Evolutionary conservation across 257 asterid genomes (phyloP).

Genomic region (Fraxinus anomala): DNA sequence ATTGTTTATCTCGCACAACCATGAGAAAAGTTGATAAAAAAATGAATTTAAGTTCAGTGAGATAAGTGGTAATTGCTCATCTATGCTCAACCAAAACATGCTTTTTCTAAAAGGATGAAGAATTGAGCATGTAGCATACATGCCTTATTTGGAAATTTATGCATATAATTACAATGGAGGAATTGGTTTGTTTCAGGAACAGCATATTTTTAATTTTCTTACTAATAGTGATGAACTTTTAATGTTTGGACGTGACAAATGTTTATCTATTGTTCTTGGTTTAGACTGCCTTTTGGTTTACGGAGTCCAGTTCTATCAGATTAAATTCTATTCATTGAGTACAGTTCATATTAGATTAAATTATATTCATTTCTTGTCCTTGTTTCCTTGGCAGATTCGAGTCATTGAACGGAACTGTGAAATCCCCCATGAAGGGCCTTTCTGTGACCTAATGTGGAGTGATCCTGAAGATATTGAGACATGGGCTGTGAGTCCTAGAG

Average conservation of each 20-base stretch:
- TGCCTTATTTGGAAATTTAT: neutral
- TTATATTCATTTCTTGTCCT: neutral
- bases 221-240: neutral
- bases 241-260: neutral
- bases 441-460: slow-evolving; percentile 99
- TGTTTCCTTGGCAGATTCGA: slow-evolving; percentile 64
- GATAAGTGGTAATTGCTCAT: neutral
- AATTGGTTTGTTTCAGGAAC: slow-evolving; percentile 10
- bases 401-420: slow-evolving; percentile 91
- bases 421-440: slow-evolving; percentile 99
- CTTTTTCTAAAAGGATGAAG: slow-evolving; percentile 6
- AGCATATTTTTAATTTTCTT: neutral
- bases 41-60: neutral
- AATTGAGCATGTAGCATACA: slow-evolving; percentile 17
- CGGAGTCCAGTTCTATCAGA: slow-evolving; percentile 7
- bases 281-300: neutral
- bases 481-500: slow-evolving; percentile 99
- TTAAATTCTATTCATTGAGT: neutral
- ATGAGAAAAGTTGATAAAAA: neutral
- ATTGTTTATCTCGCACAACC: neutral
- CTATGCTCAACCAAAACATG: neutral
- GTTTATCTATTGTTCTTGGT: neutral
- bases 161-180: slow-evolving; percentile 6
- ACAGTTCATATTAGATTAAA: slow-evolving; percentile 4
- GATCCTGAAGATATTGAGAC: slow-evolving; percentile 99